phyloP scores from a whole-genome alignment of 176 grass and related monocot genomes.

The Aegilops tauschii region DNA sequence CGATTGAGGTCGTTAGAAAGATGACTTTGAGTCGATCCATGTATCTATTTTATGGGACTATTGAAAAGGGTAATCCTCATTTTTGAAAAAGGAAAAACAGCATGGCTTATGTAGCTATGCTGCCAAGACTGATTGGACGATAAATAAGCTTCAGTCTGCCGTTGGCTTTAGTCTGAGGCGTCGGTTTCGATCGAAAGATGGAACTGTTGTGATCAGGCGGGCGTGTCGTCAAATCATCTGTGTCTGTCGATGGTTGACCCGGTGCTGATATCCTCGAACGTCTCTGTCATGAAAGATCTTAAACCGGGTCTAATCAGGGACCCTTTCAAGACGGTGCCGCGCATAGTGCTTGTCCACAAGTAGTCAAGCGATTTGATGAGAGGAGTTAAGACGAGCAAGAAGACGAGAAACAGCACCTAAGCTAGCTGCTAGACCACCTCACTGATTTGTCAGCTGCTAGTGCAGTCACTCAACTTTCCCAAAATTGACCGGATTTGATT shows the following conservation, averaged over 20 bases:
- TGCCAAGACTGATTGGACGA: neutral
- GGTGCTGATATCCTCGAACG: neutral
- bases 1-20: too few relatives aligned
- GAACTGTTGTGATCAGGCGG: neutral
- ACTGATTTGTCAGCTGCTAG: neutral
- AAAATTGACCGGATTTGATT: neutral
- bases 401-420: neutral
- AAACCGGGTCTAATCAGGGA: neutral
- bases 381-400: neutral
- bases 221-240: too few relatives aligned
- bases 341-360: neutral
- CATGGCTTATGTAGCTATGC: neutral
- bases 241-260: neutral
- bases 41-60: too few relatives aligned
- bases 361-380: neutral
- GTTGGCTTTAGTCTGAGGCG: neutral
- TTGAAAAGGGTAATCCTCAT: too few relatives aligned
- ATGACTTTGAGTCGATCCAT: too few relatives aligned
- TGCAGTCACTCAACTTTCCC: neutral
- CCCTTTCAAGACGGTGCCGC: too few relatives aligned
- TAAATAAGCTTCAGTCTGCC: conserved; percentile 12
- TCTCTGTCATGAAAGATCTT: neutral
- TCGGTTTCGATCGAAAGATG: neutral
- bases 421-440: conserved; percentile 1
- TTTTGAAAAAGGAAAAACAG: too few relatives aligned